Conservation (phyloP, 306 rosid genomes). For the Sicyos edulis region DNA sequence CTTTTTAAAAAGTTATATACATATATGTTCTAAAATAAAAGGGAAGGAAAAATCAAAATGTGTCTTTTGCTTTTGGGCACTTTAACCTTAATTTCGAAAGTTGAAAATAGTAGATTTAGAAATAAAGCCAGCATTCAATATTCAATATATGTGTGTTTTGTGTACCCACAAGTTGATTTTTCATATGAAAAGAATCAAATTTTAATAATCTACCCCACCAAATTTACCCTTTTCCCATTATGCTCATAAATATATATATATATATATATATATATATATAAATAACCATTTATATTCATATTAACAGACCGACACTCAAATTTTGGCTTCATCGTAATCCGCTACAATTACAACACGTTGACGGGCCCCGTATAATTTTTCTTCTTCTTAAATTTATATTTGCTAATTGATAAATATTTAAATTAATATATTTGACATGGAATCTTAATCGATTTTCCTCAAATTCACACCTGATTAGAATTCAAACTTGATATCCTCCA, state of each 20-base stretch:
- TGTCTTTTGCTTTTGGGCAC: neutral
- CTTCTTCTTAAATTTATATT: neutral
- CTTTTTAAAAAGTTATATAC: neutral
- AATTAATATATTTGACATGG: neutral
- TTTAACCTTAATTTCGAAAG: neutral
- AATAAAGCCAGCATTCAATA: neutral
- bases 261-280: neutral
- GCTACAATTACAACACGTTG: neutral
- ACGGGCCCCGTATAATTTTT: neutral
- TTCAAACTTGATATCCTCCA: neutral
- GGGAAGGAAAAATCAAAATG: neutral
- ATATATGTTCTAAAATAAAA: no score
- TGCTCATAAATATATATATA: neutral
- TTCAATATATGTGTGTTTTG: neutral
- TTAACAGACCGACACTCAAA: conserved; percentile 3
- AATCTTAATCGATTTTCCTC: conserved; percentile 12
- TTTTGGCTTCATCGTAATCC: neutral
- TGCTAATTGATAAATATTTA: neutral
- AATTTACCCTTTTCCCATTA: conserved; percentile 15
- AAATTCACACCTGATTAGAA: conserved; percentile 10
- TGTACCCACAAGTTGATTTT: neutral
- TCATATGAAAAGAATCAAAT: conserved; percentile 17
- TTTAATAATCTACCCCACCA: neutral
- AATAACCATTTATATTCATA: neutral
- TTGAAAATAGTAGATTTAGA: neutral